phyloP scores from a whole-genome alignment of 768 basidiomycete genomes.

The Amanita fuliginea region DNA sequence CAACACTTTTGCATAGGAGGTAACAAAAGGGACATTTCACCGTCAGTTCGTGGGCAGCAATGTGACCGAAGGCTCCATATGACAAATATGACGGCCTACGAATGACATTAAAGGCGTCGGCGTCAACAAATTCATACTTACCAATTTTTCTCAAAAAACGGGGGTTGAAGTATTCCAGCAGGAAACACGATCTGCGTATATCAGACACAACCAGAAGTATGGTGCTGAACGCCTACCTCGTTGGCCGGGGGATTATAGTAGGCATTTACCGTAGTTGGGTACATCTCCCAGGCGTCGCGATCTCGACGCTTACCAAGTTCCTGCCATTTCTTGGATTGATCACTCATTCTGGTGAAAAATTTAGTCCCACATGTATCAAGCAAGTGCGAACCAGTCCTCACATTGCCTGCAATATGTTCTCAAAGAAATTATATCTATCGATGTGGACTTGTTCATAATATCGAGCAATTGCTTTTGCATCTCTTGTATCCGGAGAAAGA shows the following conservation, averaged over 20 bases:
- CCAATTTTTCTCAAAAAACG: conserved; percentile 82
- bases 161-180: conserved; percentile 88
- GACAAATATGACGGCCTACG: conserved; percentile 78
- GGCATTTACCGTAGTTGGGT: conserved; percentile 76
- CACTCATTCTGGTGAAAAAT: conserved; percentile 32
- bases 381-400: conserved; percentile 12
- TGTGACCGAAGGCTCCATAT: conserved; percentile 88
- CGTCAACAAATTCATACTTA: neutral
- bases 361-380: neutral
- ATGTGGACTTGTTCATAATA: conserved; percentile 73
- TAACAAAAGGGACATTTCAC: conserved; percentile 26
- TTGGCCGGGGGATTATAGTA: conserved; percentile 84
- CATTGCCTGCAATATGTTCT: conserved; percentile 66
- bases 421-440: conserved; percentile 65
- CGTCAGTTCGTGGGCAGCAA: conserved; percentile 88
- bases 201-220: conserved; percentile 6
- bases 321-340: conserved; percentile 61
- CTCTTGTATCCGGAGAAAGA: conserved; percentile 68
- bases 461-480: conserved; percentile 51
- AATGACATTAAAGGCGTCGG: conserved; percentile 7
- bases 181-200: conserved; percentile 80
- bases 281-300: conserved; percentile 77
- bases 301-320: conserved; percentile 63
- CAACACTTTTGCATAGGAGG: neutral
- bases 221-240: conserved; percentile 36